phyloP scores from a whole-genome alignment of 257 asterid genomes.

The Rauvolfia tetraphylla region DNA sequence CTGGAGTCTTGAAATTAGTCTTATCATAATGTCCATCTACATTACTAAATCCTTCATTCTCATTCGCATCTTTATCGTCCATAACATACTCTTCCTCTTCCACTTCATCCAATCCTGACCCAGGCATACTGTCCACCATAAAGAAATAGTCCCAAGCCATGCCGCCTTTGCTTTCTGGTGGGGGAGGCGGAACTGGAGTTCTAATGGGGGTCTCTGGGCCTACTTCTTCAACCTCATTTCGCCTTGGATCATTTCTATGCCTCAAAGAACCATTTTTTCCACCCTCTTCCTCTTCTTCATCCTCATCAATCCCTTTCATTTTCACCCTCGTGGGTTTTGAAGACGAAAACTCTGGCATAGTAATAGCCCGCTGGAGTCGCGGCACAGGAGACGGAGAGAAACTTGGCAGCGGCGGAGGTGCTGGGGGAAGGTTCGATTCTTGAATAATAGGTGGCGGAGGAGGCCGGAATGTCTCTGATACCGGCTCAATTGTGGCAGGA shows the following conservation, averaged over 20 bases:
- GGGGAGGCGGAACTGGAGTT: conserved; percentile 50
- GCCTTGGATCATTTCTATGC: conserved; percentile 24
- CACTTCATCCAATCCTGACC: conserved; percentile 41
- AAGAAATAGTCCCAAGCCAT: conserved; percentile 90
- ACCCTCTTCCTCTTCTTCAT: conserved; percentile 54
- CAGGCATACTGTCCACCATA: conserved; percentile 45
- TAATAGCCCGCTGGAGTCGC: conserved; percentile 68
- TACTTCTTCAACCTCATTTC: conserved; percentile 39
- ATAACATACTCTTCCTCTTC: conserved; percentile 44
- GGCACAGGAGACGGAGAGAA: conserved; percentile 84
- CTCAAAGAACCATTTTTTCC: conserved; percentile 26
- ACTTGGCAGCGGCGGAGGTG: conserved; percentile 84
- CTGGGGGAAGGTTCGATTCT: conserved; percentile 68
- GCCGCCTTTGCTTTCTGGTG: conserved; percentile 64
- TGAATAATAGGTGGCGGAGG: conserved; percentile 61
- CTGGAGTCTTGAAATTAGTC: conserved; percentile 61
- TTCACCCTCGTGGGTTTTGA: conserved; percentile 28
- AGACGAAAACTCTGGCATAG: conserved; percentile 68
- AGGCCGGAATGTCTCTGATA: conserved; percentile 46
- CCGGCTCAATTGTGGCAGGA: conserved; percentile 34
- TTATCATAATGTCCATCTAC: conserved; percentile 29
- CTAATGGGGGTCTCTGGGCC: conserved; percentile 36
- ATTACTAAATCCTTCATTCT: conserved; percentile 20
- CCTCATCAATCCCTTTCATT: conserved; percentile 36
- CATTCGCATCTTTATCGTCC: conserved; percentile 40